Conservation (phyloP, 768 basidiomycete species). For the Podaxis sp. region DNA sequence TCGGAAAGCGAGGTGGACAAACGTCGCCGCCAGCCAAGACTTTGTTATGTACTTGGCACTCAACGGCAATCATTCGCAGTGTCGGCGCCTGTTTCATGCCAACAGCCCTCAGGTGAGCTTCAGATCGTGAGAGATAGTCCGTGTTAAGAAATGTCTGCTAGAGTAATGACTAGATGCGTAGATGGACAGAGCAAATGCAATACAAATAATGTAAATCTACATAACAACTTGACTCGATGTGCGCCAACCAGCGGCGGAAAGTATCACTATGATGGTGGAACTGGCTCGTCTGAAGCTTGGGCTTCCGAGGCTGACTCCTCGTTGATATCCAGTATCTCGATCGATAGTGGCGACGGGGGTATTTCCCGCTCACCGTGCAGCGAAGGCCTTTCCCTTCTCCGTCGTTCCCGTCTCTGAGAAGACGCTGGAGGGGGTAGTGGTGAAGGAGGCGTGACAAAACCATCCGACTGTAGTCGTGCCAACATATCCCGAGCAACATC, state of each 20-base stretch:
- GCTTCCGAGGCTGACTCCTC: slow-evolving; percentile 23
- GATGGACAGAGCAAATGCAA: slow-evolving; percentile 14
- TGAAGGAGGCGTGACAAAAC: slow-evolving; percentile 55
- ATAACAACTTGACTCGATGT: not conserved
- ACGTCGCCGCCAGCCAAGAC: not conserved
- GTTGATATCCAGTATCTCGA: slow-evolving; percentile 30
- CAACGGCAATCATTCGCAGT: not conserved
- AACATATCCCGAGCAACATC: slow-evolving; percentile 75
- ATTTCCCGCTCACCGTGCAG: slow-evolving; percentile 25
- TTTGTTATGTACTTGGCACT: not conserved
- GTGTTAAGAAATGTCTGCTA: not conserved
- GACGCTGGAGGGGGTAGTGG: slow-evolving; percentile 43
- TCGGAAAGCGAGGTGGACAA: not conserved
- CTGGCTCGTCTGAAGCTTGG: slow-evolving; percentile 9
- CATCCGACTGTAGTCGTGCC: slow-evolving; percentile 69
- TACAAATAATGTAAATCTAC: slow-evolving; percentile 20
- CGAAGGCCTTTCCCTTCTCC: slow-evolving; percentile 31
- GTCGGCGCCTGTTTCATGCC: not conserved
- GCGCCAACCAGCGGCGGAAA: not conserved
- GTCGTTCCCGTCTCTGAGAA: slow-evolving; percentile 39
- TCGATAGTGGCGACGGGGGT: slow-evolving; percentile 32
- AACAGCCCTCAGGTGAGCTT: not conserved
- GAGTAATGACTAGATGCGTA: slow-evolving; percentile 9
- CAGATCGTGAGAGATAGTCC: not conserved
- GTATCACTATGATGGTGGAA: not conserved